Percentiles rank a stretch among this genome's conserved stretches.
Conservation (phyloP, 1,284 basidiomycete species). For the Ceraceosorus bombacis region DNA sequence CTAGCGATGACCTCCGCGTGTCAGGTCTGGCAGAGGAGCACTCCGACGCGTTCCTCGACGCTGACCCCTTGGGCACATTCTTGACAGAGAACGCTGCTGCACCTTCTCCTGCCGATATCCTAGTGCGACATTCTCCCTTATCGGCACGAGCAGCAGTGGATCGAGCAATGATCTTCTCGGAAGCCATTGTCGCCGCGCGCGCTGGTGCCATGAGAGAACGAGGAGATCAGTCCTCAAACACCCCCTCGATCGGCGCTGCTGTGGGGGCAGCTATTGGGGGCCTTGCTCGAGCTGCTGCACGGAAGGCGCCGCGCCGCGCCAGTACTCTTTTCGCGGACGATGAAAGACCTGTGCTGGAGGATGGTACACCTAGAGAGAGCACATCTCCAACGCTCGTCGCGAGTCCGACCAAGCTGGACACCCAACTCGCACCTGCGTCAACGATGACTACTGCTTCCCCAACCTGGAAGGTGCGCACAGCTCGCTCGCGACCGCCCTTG, state of each 20-base stretch:
- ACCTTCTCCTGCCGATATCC: constrained; percentile 20
- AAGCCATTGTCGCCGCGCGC: constrained; percentile 19
- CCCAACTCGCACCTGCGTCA: no score
- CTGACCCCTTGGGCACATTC: constrained; percentile 27
- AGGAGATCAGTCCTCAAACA: constrained; percentile 5
- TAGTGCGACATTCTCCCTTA: constrained; percentile 35
- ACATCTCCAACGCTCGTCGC: no score
- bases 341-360: background rate
- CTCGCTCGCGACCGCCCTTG: no score
- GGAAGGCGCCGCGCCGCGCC: background rate
- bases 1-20: constrained; percentile 8
- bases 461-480: no score
- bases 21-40: no score
- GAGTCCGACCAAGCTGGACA: no score
- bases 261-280: constrained; percentile 33
- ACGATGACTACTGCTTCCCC: no score
- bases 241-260: constrained; percentile 27
- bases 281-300: background rate
- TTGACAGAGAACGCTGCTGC: constrained; percentile 26
- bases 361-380: no score
- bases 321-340: background rate
- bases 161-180: constrained; percentile 43
- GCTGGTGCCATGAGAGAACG: constrained; percentile 15
- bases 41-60: constrained; percentile 3
- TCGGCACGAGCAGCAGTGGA: constrained; percentile 37